phyloP scores from a whole-genome alignment of 176 grass and related monocot genomes.

The Cenchrus americanus region DNA sequence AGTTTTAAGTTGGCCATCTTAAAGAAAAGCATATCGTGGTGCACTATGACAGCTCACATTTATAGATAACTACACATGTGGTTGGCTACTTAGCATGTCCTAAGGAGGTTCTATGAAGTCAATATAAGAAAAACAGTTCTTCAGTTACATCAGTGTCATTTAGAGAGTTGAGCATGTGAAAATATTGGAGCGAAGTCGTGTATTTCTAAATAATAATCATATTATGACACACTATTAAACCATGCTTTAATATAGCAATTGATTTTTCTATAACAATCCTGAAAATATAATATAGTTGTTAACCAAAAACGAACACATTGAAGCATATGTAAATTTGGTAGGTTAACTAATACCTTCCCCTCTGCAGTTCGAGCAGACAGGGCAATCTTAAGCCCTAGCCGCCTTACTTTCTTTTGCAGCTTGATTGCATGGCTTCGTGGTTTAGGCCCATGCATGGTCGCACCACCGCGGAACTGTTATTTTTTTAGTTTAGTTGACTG shows the following conservation, averaged over 20 bases:
- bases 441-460: conserved; percentile 89
- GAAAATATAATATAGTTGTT: conserved; percentile 1
- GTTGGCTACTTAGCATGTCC: not conserved
- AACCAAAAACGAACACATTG: not conserved
- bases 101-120: not conserved
- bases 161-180: not conserved
- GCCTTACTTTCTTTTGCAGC: conserved; percentile 84
- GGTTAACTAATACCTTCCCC: conserved; percentile 63
- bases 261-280: not conserved
- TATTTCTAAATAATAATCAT: conserved; percentile 23
- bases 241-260: not conserved
- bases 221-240: not conserved
- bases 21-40: not conserved
- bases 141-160: not conserved
- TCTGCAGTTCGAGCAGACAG: conserved; percentile 80
- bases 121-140: not conserved
- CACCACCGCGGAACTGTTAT: conserved; percentile 82
- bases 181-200: not conserved
- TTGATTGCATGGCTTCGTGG: conserved; percentile 91
- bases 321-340: not conserved
- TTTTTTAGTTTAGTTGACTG: conserved; percentile 38
- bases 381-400: conserved; percentile 85
- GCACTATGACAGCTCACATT: not conserved
- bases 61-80: not conserved
- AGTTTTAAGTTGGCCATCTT: not conserved